These are phyloP conservation scores for Candida coleopterorum DNA, from an alignment of 805 yeast genomes.

Conservation along the genomic window DNA sequence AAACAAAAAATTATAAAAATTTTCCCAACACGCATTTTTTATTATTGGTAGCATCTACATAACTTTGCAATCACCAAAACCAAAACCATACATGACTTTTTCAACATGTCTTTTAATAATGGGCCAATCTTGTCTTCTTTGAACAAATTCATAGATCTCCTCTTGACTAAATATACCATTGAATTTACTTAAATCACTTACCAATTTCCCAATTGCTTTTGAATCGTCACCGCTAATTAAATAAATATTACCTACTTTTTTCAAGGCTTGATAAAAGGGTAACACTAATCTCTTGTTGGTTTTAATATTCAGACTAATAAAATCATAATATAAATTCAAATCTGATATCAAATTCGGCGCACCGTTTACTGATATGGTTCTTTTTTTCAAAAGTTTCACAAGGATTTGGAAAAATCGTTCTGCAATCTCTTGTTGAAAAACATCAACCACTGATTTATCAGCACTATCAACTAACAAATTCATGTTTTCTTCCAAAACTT, in stretches of 20 bases:
- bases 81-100: slow-evolving; percentile 91
- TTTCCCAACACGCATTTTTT: slow-evolving; percentile 4
- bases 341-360: slow-evolving; percentile 81
- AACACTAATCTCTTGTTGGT: slow-evolving; percentile 63
- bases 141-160: slow-evolving; percentile 90
- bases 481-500: slow-evolving; percentile 65
- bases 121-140: slow-evolving; percentile 83
- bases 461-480: slow-evolving; percentile 73
- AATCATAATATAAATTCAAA: slow-evolving; percentile 71
- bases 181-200: slow-evolving; percentile 78
- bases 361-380: slow-evolving; percentile 70
- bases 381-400: slow-evolving; percentile 70
- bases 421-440: slow-evolving; percentile 91
- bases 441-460: slow-evolving; percentile 83
- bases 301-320: slow-evolving; percentile 45
- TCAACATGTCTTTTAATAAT: slow-evolving; percentile 75
- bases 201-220: slow-evolving; percentile 75
- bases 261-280: slow-evolving; percentile 74
- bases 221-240: slow-evolving; percentile 69
- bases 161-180: slow-evolving; percentile 89
- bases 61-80: slow-evolving; percentile 68
- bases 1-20: not conserved
- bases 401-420: slow-evolving; percentile 74
- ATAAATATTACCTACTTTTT: slow-evolving; percentile 80
- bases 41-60: slow-evolving; percentile 8